These are phyloP conservation scores for Dictyophora rubrovolvata DNA, from an alignment of 768 basidiomycete genomes.

Conservation along the genomic window DNA sequence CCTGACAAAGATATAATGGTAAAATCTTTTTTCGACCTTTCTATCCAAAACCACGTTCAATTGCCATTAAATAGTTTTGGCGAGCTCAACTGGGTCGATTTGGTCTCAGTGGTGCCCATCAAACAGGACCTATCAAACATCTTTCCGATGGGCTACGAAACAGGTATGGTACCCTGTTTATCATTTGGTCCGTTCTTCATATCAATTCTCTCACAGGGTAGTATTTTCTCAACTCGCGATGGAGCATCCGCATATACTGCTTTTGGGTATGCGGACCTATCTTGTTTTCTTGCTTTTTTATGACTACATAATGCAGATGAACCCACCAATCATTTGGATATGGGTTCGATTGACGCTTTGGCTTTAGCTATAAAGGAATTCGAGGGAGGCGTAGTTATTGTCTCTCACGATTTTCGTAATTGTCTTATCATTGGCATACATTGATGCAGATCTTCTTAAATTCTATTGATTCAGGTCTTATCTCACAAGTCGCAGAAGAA, in stretches of 20 bases:
- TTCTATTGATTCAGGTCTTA: conserved; percentile 49
- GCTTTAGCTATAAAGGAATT: conserved; percentile 94
- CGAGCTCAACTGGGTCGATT: conserved; percentile 90
- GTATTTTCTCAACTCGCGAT: conserved; percentile 95
- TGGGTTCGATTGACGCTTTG: conserved; percentile 95
- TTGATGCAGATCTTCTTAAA: not conserved
- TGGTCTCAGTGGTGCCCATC: conserved; percentile 89
- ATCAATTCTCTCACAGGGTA: conserved; percentile 40
- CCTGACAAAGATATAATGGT: conserved; percentile 87
- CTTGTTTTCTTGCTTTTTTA: conserved; percentile 9
- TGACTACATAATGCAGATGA: conserved; percentile 45
- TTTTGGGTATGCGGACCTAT: conserved; percentile 48
- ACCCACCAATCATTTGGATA: conserved; percentile 96
- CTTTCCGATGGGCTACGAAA: conserved; percentile 94
- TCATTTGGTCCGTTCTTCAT: conserved; percentile 10
- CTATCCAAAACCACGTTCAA: not conserved
- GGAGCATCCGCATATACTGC: conserved; percentile 93
- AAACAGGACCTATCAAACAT: conserved; percentile 88
- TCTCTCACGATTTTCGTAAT: conserved; percentile 98
- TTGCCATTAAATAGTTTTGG: conserved; percentile 56
- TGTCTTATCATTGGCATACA: conserved; percentile 15
- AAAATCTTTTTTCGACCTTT: conserved; percentile 6
- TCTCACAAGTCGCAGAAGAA: conserved; percentile 96
- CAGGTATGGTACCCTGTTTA: conserved; percentile 42
- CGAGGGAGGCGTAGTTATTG: conserved; percentile 97